Percentiles rank a stretch among this genome's conserved stretches.
Evolutionary conservation across 2,329 filamentous ascomycete species (phyloP).

Genomic region (Penicillium sp.): DNA sequence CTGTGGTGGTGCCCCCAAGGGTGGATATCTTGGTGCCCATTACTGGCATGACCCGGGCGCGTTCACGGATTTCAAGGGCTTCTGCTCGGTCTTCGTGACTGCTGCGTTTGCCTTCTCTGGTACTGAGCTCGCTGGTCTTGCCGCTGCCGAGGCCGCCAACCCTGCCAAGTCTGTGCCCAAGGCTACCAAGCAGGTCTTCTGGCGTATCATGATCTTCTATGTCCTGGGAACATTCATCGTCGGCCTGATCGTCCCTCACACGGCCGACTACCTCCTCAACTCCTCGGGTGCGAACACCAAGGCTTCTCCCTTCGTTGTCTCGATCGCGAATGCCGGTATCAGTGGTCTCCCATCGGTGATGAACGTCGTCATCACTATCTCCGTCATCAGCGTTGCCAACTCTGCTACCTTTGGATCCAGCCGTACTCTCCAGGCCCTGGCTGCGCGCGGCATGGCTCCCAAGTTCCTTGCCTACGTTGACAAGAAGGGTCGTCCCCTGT

Average conservation of each 20-base stretch:
- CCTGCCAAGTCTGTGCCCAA: constrained; percentile 55
- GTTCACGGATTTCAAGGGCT: constrained; percentile 55
- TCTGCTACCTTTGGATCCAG: constrained; percentile 62
- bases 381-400: constrained; percentile 63
- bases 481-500: constrained; percentile 50
- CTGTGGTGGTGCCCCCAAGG: constrained; percentile 47
- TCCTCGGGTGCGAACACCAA: constrained; percentile 47
- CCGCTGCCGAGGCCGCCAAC: constrained; percentile 57
- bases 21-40: constrained; percentile 46
- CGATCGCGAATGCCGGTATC: constrained; percentile 64
- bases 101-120: constrained; percentile 62
- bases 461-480: constrained; percentile 52
- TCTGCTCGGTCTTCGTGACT: constrained; percentile 61
- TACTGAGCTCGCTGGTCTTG: constrained; percentile 58
- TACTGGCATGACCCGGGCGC: constrained; percentile 46
- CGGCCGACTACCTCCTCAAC: constrained; percentile 46
- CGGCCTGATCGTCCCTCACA: constrained; percentile 50
- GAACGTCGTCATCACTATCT: constrained; percentile 67
- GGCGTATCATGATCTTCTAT: constrained; percentile 57
- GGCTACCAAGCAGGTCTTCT: constrained; percentile 56
- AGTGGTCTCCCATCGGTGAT: constrained; percentile 65
- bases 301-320: constrained; percentile 69
- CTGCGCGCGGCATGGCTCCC: constrained; percentile 51
- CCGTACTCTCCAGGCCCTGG: constrained; percentile 60
- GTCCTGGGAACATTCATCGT: constrained; percentile 52